Percentiles rank a stretch among this genome's conserved stretches.
These are phyloP conservation scores for Aspergillus indologenus DNA, from an alignment of 495 filamentous ascomycete genomes.

Conservation along the genomic window DNA sequence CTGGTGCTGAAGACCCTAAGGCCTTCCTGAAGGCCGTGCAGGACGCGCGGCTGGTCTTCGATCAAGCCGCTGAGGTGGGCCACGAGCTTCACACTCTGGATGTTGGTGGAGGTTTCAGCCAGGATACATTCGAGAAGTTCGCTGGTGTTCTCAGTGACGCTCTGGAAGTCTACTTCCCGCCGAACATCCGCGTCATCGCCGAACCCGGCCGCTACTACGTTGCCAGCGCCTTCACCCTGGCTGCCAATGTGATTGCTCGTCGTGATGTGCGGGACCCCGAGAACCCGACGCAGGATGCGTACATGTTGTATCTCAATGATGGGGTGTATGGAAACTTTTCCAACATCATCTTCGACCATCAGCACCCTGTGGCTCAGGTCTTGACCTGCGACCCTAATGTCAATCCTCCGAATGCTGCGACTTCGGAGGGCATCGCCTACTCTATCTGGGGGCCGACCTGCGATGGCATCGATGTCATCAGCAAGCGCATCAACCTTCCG, in stretches of 20 bases:
- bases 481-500: constrained; percentile 67
- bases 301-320: constrained; percentile 97
- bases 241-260: constrained; percentile 92
- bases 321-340: constrained; percentile 98
- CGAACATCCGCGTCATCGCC: constrained; percentile 82
- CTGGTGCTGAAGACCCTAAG: constrained; percentile 83
- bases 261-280: constrained; percentile 70
- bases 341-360: constrained; percentile 98
- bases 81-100: constrained; percentile 83
- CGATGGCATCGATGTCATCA: constrained; percentile 93
- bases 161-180: constrained; percentile 82
- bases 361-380: constrained; percentile 81
- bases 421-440: constrained; percentile 56
- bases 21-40: constrained; percentile 87
- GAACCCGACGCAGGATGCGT: constrained; percentile 57
- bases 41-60: constrained; percentile 86
- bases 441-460: constrained; percentile 98
- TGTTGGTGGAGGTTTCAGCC: constrained; percentile 89
- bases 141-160: constrained; percentile 74
- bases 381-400: constrained; percentile 58
- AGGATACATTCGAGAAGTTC: constrained; percentile 88
- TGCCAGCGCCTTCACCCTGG: constrained; percentile 85
- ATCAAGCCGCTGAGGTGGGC: constrained; percentile 75
- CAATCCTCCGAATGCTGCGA: constrained; percentile 47
- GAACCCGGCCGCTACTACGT: constrained; percentile 97